Evolutionary conservation across 441 rosid genomes (phyloP).

Genomic region (Eruca vesicaria): DNA sequence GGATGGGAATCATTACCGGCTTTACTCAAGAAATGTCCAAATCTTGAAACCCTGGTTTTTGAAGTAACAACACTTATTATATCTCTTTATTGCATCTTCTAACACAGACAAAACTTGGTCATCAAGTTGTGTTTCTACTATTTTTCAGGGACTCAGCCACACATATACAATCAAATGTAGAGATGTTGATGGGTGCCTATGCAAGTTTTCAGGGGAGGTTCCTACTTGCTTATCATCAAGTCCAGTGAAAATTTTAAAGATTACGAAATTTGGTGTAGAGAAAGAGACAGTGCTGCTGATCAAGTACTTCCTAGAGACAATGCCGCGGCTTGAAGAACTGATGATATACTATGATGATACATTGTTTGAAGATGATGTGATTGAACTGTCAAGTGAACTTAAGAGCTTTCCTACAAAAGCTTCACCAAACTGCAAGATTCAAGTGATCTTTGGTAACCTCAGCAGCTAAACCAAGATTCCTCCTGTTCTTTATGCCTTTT

Average conservation of each 20-base stretch:
- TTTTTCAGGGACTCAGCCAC: not conserved
- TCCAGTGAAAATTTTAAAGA: conserved; percentile 2
- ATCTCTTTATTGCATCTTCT: not conserved
- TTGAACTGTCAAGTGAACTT: conserved; percentile 15
- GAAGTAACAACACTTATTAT: not conserved
- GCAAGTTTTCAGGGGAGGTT: not conserved
- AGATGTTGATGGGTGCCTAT: not conserved
- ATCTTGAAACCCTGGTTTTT: not conserved
- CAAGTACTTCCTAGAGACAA: conserved; percentile 21
- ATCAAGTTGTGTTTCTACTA: not conserved
- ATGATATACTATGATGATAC: not conserved
- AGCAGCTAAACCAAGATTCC: not conserved
- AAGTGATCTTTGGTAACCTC: conserved; percentile 1
- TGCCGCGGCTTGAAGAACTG: conserved; percentile 21
- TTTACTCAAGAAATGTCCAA: not conserved
- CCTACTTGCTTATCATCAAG: conserved; percentile 23
- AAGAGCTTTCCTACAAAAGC: not conserved
- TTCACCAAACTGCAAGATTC: conserved; percentile 22
- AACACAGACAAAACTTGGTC: not conserved
- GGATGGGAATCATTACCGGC: not conserved
- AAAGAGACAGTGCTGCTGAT: not conserved
- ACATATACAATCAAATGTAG: not conserved
- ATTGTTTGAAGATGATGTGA: not conserved
- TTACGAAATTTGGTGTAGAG: not conserved
- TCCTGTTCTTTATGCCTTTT: not conserved